These are phyloP conservation scores for Flaveria brownii DNA, from an alignment of 129 eudicot species.

Conservation along the genomic window DNA sequence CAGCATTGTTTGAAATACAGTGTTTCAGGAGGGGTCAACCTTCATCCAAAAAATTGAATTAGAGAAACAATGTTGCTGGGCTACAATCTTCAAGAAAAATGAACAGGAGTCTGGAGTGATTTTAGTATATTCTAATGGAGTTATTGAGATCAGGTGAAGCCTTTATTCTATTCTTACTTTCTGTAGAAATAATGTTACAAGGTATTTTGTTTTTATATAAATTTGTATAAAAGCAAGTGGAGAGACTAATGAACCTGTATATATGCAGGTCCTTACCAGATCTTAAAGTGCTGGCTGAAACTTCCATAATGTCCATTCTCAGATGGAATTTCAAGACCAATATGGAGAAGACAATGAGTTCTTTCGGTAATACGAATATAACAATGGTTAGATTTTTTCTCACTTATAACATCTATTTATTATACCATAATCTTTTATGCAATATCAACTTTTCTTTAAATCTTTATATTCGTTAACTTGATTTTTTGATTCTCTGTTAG, in stretches of 20 bases:
- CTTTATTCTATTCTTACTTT: background rate
- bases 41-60: conserved; percentile 49
- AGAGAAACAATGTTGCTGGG: conserved; percentile 67
- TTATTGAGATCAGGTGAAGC: conserved; percentile 74
- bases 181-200: background rate
- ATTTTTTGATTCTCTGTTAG: conserved; percentile 36
- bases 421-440: background rate
- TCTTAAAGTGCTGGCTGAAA: conserved; percentile 60
- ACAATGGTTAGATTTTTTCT: conserved; percentile 62
- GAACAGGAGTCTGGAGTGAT: conserved; percentile 55
- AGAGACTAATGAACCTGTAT: conserved; percentile 17
- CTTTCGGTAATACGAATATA: conserved; percentile 66
- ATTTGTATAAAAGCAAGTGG: conserved; percentile 12
- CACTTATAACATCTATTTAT: conserved; percentile 14
- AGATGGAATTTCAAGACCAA: conserved; percentile 86
- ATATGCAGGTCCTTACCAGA: conserved; percentile 76
- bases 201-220: background rate
- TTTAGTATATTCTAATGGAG: conserved; percentile 70
- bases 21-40: conserved; percentile 51
- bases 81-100: conserved; percentile 52
- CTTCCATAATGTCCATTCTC: conserved; percentile 65
- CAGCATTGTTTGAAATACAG: conserved; percentile 19
- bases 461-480: conserved; percentile 15
- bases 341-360: conserved; percentile 73
- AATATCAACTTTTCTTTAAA: conserved; percentile 7